These are phyloP conservation scores for Shiraia bambusicola DNA, from an alignment of 2,329 filamentous ascomycete species.

Conservation along the genomic window DNA sequence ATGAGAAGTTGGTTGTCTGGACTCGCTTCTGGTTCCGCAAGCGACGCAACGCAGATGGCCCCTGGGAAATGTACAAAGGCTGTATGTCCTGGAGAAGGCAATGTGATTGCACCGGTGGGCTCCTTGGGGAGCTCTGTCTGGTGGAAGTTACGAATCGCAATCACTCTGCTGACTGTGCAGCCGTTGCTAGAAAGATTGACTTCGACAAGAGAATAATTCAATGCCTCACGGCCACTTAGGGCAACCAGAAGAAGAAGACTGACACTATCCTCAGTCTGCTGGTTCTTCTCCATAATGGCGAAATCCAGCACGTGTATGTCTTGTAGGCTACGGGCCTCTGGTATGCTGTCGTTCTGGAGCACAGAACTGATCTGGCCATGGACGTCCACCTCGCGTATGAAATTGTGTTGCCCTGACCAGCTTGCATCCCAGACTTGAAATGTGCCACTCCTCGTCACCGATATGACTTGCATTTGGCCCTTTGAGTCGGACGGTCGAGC, in stretches of 20 bases:
- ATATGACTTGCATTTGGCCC: conserved; percentile 81
- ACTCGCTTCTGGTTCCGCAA: conserved; percentile 66
- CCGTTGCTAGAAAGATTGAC: conserved; percentile 59
- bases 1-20: conserved; percentile 73
- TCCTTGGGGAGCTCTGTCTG: conserved; percentile 39
- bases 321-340: conserved; percentile 52
- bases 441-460: conserved; percentile 73
- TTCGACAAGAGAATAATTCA: conserved; percentile 76
- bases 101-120: conserved; percentile 58
- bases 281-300: conserved; percentile 57
- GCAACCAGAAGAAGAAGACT: conserved; percentile 38
- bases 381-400: conserved; percentile 71
- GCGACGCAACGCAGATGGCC: conserved; percentile 74
- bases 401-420: conserved; percentile 78
- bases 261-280: conserved; percentile 37
- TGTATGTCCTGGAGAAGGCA: conserved; percentile 76
- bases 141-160: conserved; percentile 61
- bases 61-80: conserved; percentile 80
- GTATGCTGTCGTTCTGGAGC: conserved; percentile 57
- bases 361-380: conserved; percentile 64
- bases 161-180: conserved; percentile 63
- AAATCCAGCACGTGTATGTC: conserved; percentile 79
- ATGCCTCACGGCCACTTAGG: conserved; percentile 24
- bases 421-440: conserved; percentile 87
- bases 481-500: conserved; percentile 70